These are phyloP conservation scores for Litchi chinensis DNA, from an alignment of 345 rosid species.

Conservation along the genomic window DNA sequence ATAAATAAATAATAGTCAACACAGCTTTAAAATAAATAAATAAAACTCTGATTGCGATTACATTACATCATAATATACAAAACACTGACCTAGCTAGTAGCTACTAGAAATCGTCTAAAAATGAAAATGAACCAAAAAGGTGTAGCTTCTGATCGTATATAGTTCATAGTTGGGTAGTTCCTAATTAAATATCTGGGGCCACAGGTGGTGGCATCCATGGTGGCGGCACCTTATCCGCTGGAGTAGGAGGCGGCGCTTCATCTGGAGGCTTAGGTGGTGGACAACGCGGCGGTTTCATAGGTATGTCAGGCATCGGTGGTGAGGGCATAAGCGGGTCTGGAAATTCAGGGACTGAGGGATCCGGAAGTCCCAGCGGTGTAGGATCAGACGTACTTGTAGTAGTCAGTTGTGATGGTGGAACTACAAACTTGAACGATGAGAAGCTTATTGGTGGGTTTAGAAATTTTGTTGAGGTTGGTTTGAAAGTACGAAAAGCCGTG, in stretches of 20 bases:
- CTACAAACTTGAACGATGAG: too few species aligned
- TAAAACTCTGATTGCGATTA: too few species aligned
- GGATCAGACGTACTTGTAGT: not conserved
- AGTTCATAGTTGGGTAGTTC: not conserved
- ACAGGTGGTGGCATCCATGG: not conserved
- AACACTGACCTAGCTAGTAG: too few species aligned
- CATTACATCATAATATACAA: too few species aligned
- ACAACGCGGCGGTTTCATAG: not conserved
- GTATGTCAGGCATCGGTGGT: slow-evolving; percentile 8
- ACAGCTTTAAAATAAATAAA: too few species aligned
- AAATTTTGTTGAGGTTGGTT: not conserved
- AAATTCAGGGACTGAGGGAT: slow-evolving; percentile 3
- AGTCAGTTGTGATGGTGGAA: too few species aligned
- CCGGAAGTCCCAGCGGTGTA: not conserved
- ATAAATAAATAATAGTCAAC: too few species aligned
- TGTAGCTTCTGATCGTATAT: not conserved
- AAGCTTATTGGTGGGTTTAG: too few species aligned
- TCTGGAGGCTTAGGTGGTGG: slow-evolving; percentile 4
- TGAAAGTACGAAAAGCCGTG: not conserved
- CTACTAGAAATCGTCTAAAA: too few species aligned
- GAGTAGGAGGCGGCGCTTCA: not conserved
- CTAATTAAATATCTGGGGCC: not conserved
- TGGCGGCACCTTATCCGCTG: not conserved
- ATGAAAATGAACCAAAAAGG: not conserved
- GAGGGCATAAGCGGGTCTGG: slow-evolving; percentile 7